Evolutionary conservation across 768 basidiomycete species (phyloP), one percentile per base, ranked within the genome.

Genomic region (Kwoniella pini): DNA sequence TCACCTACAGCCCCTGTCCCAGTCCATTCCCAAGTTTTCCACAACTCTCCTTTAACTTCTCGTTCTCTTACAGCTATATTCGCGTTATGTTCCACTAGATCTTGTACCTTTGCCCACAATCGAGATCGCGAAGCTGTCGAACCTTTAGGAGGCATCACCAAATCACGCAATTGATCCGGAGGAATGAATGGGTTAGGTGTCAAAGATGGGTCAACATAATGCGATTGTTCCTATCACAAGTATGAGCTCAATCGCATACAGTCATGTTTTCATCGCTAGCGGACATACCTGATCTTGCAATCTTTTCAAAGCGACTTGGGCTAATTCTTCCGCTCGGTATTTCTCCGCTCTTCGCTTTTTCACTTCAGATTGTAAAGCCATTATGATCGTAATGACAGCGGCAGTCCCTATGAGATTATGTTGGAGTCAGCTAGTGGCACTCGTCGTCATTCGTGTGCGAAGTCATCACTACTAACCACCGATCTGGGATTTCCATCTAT

Each of bases 21-120:
- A 5, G 62, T 54, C 77, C 77, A 78, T 45, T 78, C 71, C 77
- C 77, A 78, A 0, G 72, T 76, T 58, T 65, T 67, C 76, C 76
- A 77, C 22, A 74, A 45, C 53, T 75, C 77, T 0, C 74, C 77
- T 24, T 58, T 60, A 19, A 76, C 64, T 52, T 76, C 77, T 46
- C 67, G 52, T 42, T 78, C 77, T 43, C 69, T 52, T 30, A 68
- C 65, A 7, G 68, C 60, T 15, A 78, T 73, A 63, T 78, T 78
- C 13, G 77, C 72, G 53, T 78, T 78, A 51, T 43, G 54, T 57
- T 78, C 72, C 1, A 78, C 62, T n/a, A 68, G 42, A n/a, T 64
- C 63, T 31, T 67, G 57, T 5, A 78, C 73, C 21, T 50, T 54
- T 3, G 54, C 24, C 77, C 77, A 78, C 0, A 78, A 50, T 17